A percentile compares a stretch with the other conserved stretches of the same genome.
phyloP scores from a whole-genome alignment of 2,329 filamentous ascomycete genomes.

The Penicillium glabrum region DNA sequence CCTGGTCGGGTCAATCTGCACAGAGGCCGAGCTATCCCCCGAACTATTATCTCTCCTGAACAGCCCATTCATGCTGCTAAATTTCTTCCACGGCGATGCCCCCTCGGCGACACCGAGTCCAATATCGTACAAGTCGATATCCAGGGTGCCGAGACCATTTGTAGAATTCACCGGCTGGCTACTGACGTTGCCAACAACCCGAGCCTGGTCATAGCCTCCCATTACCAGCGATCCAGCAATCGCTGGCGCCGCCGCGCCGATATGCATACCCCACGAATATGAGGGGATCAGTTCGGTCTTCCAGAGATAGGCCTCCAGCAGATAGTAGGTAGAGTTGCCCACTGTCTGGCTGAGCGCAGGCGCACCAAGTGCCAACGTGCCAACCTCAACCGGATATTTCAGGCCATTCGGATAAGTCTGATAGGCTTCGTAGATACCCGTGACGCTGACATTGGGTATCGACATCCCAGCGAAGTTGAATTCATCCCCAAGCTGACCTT shows the following conservation, averaged over 20 bases:
- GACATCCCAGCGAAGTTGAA: conserved; percentile 1
- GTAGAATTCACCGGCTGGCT: conserved; percentile 18
- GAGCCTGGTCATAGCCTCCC: conserved; percentile 45
- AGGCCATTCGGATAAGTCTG: conserved; percentile 22
- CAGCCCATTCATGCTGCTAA: conserved; percentile 26
- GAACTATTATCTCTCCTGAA: background rate
- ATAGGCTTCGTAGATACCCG: conserved; percentile 17
- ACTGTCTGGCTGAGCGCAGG: conserved; percentile 2
- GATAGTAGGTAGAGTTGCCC: background rate
- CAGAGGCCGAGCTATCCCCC: background rate
- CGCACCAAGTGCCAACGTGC: conserved; percentile 18
- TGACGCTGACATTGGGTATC: conserved; percentile 20
- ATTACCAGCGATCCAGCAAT: conserved; percentile 40
- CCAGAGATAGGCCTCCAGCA: background rate
- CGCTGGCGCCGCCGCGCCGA: conserved; percentile 36
- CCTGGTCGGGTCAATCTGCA: conserved; percentile 32
- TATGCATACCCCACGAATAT: conserved; percentile 46
- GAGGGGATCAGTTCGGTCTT: conserved; percentile 30
- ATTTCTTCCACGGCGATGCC: conserved; percentile 38
- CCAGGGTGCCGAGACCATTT: conserved; percentile 9
- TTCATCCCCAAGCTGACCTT: conserved; percentile 6
- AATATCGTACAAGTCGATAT: conserved; percentile 39
- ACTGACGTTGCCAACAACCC: conserved; percentile 32
- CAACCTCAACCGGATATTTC: conserved; percentile 18
- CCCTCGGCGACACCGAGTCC: conserved; percentile 43